Base-by-base conservation (phyloP, 2,329 filamentous ascomycete species). In the Aspergillus sp. region DNA sequence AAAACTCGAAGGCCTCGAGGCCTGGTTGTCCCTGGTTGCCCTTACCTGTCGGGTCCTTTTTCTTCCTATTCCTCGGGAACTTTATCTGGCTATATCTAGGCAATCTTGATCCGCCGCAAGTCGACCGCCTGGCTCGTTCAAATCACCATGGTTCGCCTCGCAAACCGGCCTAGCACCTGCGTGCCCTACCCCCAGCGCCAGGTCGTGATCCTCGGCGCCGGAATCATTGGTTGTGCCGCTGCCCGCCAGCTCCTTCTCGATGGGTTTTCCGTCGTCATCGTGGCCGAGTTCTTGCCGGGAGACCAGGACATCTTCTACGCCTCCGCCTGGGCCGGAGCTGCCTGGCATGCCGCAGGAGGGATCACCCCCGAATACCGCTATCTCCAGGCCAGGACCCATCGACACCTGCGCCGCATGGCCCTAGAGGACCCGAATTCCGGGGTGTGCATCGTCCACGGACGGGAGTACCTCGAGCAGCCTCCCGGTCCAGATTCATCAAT, bases 251-350 rank as follows among this genome's bases (percentile, higher is more conserved):
- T 73, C 9, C 57, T 73, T 4, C 58, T 62, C n/a, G 61, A 61
- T 23, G 71, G 71, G 2, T 72, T 73, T 36, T 56, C 62, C 5
- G 70, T 72, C 5, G 59, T 63, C 4, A 32, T 73, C 25, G 68
- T 73, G 4, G 70, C 68, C 1, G 69, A 73, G 49, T 71, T 65
- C 52, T 57, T 73, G 6, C 70, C 70, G 0, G 70, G 70, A 9
- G 70, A 73, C 44, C 61, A 71, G 47, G 61, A 63, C 48, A 69
- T 72, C 14, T 58, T 62, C 36, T 73, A 72, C 53, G 70, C 70
- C 16, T 73, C 70, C 4, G 70, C 70, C 13, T 73, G 70, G 70
- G 70, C 69, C 10, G 70, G 70, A 9, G 70, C 70, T 7, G 70
- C 70, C 49, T 73, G 70, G 70, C 70, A 73, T 58, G 64, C 70